Base-by-base conservation (phyloP, 2,329 filamentous ascomycete genomes). In the Epichloe gansuensis region DNA sequence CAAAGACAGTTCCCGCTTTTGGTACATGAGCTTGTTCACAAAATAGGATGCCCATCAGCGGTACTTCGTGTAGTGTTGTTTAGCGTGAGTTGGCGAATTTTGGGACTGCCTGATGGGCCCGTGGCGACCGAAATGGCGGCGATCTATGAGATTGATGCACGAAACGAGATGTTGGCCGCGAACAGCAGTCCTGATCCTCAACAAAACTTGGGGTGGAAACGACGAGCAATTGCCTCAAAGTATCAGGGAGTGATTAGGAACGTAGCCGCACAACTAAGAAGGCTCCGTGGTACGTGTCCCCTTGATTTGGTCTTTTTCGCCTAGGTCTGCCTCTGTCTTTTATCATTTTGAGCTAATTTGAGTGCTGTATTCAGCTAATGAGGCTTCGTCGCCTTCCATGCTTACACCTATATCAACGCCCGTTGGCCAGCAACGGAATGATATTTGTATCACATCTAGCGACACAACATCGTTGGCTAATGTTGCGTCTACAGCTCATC, bases 21-120 rank as follows among this genome's bases (percentile, higher is more conserved):
- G 17, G 56, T 59, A 2, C 59, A 50, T 15, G 67, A 70, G 50
- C 23, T 64, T 28, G 52, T 13, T 6, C 6, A 51, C 1, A 6
- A 47, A 4, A 52, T 70, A 2, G 48, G 49, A 42, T 69, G 67
- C 43, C 38, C 45, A 7, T 67, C 66, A 5, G 41, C 41, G 5
- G 48, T 55, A 3, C 46, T 67, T 5, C 59, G 62, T 17, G 50
- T 52, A 6, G 55, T 64, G 41, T 46, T 69, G 1, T 70, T 67
- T 45, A 64, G 57, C 11, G 53, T 60, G 38, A 67, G 59, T 38
- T 64, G 64, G 31, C 60, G 62, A 23, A 48, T 49, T 1, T 56
- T 69, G 35, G 59, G 60, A 2, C 34, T 46, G 12, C 8, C 2
- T 9, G 38, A 47, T 9, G 44, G 11, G 21, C 3, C 3, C 38